Evolutionary conservation across 2,329 filamentous ascomycete genomes (phyloP).

Genomic region (Colletotrichum sp.): DNA sequence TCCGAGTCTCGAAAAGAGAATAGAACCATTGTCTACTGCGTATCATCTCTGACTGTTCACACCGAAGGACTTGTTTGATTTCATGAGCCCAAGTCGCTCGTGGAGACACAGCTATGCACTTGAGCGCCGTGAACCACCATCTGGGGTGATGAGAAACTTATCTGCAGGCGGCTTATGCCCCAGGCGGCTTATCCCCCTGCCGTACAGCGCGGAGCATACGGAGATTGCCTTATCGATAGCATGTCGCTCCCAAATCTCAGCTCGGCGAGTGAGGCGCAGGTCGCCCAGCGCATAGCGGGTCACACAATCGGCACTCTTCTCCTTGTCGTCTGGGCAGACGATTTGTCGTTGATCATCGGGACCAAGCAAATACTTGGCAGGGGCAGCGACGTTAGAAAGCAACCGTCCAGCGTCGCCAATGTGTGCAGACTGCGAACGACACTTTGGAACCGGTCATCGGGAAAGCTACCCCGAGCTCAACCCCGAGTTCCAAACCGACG

Average conservation of each 20-base stretch:
- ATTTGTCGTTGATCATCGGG: not conserved
- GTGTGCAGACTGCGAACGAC: not conserved
- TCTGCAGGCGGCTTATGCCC: not conserved
- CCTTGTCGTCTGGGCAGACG: not conserved
- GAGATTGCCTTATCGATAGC: conserved; percentile 11
- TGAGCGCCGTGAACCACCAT: not conserved
- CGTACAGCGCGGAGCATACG: not conserved
- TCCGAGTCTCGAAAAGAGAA: not conserved
- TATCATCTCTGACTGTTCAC: not conserved
- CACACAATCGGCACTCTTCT: not conserved
- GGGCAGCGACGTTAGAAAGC: not conserved
- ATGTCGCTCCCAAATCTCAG: not conserved
- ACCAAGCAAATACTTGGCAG: conserved; percentile 3
- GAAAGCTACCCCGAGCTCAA: not conserved
- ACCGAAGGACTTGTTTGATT: not conserved
- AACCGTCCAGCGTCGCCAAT: not conserved
- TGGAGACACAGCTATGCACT: not conserved
- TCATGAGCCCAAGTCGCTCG: not conserved
- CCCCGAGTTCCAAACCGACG: not conserved
- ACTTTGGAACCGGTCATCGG: not conserved
- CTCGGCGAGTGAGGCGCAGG: conserved; percentile 15
- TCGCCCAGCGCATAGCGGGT: not conserved
- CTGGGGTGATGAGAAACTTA: not conserved
- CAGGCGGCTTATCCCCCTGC: not conserved
- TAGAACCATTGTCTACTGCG: not conserved